Evolutionary conservation across 2,329 filamentous ascomycete species (phyloP), one percentile per base, ranked within the genome.

Genomic region (Pyrenochaeta sp.): DNA sequence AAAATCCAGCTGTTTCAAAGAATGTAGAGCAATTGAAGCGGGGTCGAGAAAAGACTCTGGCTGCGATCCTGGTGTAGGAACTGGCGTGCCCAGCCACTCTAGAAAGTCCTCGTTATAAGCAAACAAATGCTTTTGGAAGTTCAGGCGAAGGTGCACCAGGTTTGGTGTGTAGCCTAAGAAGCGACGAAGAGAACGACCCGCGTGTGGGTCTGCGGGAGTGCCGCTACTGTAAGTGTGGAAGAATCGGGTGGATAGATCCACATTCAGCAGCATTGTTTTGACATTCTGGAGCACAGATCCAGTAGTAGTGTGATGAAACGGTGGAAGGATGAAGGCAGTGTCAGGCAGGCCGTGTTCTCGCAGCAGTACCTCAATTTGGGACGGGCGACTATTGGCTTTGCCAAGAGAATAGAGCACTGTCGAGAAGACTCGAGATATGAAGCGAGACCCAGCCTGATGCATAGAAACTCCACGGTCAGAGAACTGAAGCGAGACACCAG

Each of bases 71-170:
- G 36, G 23, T 10, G 41, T 2, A 15, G 51, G 33, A 2, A 33
- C 36, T 5, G 60, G 40, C 11, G 37, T 51, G 42, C 36, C 78
- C 74, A 84, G 11, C 61, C 65, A 67, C 18, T 61, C 23, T 2
- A 84, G 50, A 10, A 84, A 58, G 1, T 67, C 60, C 14, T 46
- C 50, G 10, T 64, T 61, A 0, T 67, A 58, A 2, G 66, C 49
- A 2, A 62, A 49, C 4, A 49, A 15, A 3, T 47, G 45, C 36
- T 60, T 64, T 20, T 58, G 54, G 27, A 83, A 81, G 60, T 87
- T 87, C 37, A 87, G 64, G 2, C 85, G 79, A 4, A 88, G 73
- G 60, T 84, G 80, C 27, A 77, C 76, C 5, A 88, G 54, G 15
- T 82, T 81, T 3, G 69, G 54, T 1, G 77, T 67, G 23, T 68